These are phyloP conservation scores for Theobroma cacao DNA, from an alignment of 345 rosid genomes.

Conservation along the genomic window DNA sequence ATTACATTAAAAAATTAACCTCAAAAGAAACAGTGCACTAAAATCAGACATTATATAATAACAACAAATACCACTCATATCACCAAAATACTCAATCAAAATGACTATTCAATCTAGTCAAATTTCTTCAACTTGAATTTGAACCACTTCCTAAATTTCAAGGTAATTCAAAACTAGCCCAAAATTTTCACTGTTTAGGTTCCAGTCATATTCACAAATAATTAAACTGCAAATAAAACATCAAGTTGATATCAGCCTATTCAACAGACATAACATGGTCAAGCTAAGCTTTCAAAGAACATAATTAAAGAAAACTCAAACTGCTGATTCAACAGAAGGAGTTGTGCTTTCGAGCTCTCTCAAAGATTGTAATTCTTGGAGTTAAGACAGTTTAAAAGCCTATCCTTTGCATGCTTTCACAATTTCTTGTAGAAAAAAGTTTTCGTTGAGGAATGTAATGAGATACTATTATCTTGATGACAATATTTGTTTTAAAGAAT, in stretches of 20 bases:
- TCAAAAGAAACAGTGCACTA: not conserved
- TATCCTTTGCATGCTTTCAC: not conserved
- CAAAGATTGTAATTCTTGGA: not conserved
- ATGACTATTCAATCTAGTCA: not conserved
- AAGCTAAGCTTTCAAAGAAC: not conserved
- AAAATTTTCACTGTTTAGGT: not conserved
- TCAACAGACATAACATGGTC: not conserved
- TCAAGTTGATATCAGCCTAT: not conserved
- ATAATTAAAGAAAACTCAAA: not conserved
- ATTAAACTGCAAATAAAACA: not conserved
- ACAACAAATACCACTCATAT: not conserved
- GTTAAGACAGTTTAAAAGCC: not conserved
- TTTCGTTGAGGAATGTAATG: not conserved
- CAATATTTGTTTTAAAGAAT: not conserved
- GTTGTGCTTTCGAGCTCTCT: not conserved
- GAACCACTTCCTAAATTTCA: not conserved
- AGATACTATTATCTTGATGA: not conserved
- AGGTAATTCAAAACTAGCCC: not conserved
- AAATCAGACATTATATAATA: not conserved
- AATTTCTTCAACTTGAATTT: not conserved
- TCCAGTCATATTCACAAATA: not conserved
- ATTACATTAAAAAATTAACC: not conserved
- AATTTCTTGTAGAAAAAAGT: not conserved
- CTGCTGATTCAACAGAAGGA: not conserved
- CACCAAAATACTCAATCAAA: not conserved